These are phyloP conservation scores for Trichoderma brevicompactum DNA, from an alignment of 2,329 filamentous ascomycete genomes.

Conservation along the genomic window DNA sequence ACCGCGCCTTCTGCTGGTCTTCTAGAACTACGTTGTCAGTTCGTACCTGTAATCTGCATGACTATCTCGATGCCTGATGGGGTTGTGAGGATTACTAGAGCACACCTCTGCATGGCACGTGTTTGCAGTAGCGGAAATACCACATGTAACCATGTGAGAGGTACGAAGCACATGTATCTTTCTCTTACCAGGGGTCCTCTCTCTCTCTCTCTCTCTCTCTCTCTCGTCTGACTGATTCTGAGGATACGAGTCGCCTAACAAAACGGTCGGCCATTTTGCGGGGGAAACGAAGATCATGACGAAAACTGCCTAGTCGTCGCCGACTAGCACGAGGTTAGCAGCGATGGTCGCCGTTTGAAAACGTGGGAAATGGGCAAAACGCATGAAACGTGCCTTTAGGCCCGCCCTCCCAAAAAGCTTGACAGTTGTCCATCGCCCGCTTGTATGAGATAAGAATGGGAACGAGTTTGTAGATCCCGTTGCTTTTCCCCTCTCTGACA, in stretches of 20 bases:
- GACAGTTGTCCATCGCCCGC: not conserved
- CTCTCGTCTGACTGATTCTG: not conserved
- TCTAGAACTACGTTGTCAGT: conserved; percentile 5
- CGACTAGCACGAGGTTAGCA: not conserved
- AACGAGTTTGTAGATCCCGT: not conserved
- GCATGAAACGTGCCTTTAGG: conserved; percentile 24
- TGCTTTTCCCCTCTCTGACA: not conserved
- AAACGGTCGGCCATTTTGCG: conserved; percentile 21
- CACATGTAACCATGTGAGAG: not conserved
- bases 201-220: not conserved
- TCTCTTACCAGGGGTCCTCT: not conserved
- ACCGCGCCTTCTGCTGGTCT: not conserved
- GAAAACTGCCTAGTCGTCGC: not conserved
- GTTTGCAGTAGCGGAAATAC: not conserved
- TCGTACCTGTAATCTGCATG: not conserved
- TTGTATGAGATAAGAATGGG: not conserved
- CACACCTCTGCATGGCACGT: not conserved
- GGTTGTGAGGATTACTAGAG: not conserved
- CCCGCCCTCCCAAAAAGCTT: conserved; percentile 5
- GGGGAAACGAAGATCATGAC: conserved; percentile 23
- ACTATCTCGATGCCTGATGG: not conserved
- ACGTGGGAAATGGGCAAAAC: conserved; percentile 17
- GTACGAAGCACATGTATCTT: not conserved
- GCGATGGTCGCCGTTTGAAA: conserved; percentile 10
- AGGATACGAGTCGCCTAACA: conserved; percentile 1